Percentiles rank a stretch among this genome's conserved stretches.
These are phyloP conservation scores for Castanopsis chinensis DNA, from an alignment of 306 rosid species.

Conservation along the genomic window DNA sequence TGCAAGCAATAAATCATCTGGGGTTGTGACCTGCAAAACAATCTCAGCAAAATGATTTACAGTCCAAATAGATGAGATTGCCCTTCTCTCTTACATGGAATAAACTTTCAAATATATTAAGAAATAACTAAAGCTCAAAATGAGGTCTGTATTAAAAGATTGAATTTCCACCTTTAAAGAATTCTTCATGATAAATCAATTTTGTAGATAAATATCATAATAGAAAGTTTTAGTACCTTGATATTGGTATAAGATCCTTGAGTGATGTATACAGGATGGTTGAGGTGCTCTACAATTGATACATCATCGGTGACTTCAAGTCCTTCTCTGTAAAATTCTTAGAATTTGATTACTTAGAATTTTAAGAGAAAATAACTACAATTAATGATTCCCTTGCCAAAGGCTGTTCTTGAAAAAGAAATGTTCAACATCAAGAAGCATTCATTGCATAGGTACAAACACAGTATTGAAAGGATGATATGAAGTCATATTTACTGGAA, in stretches of 20 bases:
- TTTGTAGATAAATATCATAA: background rate
- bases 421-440: background rate
- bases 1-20: slow-evolving; percentile 85
- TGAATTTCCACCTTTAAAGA: background rate
- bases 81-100: background rate
- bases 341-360: slow-evolving; percentile 17
- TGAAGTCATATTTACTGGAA: no score
- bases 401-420: background rate
- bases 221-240: slow-evolving; percentile 52
- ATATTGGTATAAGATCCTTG: slow-evolving; percentile 96
- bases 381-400: background rate
- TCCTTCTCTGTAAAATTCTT: slow-evolving; percentile 57
- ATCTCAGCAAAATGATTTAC: background rate
- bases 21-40: slow-evolving; percentile 90
- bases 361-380: background rate
- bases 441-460: no score
- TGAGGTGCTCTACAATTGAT: slow-evolving; percentile 84
- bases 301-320: slow-evolving; percentile 97
- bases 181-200: background rate
- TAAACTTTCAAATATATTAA: background rate
- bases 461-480: no score
- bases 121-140: no score
- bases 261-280: slow-evolving; percentile 79
- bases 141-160: no score
- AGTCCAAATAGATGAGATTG: background rate